These are phyloP conservation scores for Catharanthus roseus DNA, from an alignment of 257 asterid genomes.

Conservation along the genomic window DNA sequence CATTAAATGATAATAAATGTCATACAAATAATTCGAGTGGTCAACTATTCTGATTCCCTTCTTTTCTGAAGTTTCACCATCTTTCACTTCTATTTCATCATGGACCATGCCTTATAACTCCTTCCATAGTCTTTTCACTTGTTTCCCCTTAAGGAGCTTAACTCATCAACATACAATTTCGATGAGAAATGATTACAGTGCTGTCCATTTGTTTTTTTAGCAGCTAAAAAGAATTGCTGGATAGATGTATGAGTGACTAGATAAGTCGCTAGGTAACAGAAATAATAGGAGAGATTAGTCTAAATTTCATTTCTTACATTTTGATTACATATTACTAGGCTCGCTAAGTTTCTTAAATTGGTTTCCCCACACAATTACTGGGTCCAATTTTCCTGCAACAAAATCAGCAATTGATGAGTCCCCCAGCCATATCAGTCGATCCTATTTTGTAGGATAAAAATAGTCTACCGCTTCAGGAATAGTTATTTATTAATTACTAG, in stretches of 20 bases:
- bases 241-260: background rate
- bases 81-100: background rate
- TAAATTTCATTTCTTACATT: background rate
- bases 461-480: background rate
- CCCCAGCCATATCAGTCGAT: background rate
- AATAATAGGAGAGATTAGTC: background rate
- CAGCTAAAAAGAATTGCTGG: background rate
- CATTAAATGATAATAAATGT: background rate
- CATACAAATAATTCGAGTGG: too few species aligned
- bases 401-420: background rate
- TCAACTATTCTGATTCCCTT: background rate
- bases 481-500: background rate
- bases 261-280: background rate
- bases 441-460: background rate
- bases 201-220: background rate
- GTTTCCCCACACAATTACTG: background rate
- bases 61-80: background rate
- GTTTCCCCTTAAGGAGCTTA: background rate
- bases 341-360: background rate
- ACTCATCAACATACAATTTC: background rate
- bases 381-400: background rate
- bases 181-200: too few species aligned
- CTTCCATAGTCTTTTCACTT: background rate
- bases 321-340: background rate
- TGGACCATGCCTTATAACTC: background rate